phyloP scores from a whole-genome alignment of 2,329 filamentous ascomycete genomes.

The Penicillium expansum region DNA sequence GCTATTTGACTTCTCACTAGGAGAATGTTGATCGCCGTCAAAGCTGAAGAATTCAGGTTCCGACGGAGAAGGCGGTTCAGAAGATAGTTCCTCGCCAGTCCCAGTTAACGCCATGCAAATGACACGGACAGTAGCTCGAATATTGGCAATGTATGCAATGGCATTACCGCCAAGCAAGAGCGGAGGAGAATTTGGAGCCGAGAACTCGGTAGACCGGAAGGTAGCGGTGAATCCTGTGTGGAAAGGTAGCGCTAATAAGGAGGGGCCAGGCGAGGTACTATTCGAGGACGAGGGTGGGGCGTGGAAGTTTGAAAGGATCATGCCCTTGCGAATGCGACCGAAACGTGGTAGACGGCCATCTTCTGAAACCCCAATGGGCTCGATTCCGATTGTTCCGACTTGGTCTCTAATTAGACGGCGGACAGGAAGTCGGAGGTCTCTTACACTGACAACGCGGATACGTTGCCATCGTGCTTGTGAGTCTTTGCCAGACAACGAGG shows the following conservation, averaged over 20 bases:
- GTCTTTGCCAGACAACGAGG: constrained; percentile 40
- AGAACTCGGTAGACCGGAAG: constrained; percentile 62
- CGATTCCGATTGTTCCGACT: constrained; percentile 82
- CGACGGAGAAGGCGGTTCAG: constrained; percentile 28
- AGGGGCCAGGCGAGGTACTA: constrained; percentile 3
- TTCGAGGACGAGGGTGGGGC: constrained; percentile 48
- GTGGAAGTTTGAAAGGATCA: constrained; percentile 69
- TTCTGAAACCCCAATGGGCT: constrained; percentile 35
- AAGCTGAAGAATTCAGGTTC: constrained; percentile 47
- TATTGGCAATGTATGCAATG: constrained; percentile 83
- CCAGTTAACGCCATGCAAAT: constrained; percentile 51
- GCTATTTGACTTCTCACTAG: constrained; percentile 6
- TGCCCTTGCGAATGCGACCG: constrained; percentile 67
- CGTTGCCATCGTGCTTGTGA: constrained; percentile 72
- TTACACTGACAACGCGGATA: constrained; percentile 78
- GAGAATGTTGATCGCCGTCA: constrained; percentile 35
- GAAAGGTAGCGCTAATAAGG: constrained; percentile 33
- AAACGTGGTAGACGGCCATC: constrained; percentile 28
- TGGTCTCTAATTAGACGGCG: constrained; percentile 73
- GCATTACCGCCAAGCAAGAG: constrained; percentile 55
- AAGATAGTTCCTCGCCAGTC: constrained; percentile 25
- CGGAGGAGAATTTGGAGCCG: constrained; percentile 45
- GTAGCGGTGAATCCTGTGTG: constrained; percentile 68
- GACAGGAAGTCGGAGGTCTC: constrained; percentile 82
- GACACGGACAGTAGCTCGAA: constrained; percentile 76